phyloP scores from a whole-genome alignment of 345 rosid genomes.

The Gossypium rotundifolium region DNA sequence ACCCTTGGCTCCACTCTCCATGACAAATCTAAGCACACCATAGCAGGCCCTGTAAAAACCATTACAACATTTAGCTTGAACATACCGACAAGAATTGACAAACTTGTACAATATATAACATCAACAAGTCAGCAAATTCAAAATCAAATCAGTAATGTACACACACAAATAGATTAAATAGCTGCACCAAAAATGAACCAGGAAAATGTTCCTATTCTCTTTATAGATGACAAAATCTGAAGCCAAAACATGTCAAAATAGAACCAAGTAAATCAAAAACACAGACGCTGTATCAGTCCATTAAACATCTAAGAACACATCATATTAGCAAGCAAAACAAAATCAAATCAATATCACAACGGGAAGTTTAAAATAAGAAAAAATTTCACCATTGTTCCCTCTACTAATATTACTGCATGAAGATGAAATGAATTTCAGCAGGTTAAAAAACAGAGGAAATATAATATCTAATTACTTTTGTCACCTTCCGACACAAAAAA shows the following conservation, averaged over 20 bases:
- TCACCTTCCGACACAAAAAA: conserved; percentile 51
- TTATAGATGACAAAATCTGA: conserved; percentile 26
- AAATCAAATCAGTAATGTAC: no score
- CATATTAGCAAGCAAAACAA: no score
- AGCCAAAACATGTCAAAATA: background rate
- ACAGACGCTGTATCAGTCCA: background rate
- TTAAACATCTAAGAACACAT: background rate
- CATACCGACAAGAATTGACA: background rate
- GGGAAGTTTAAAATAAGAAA: background rate
- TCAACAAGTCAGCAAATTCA: background rate
- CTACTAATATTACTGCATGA: conserved; percentile 17
- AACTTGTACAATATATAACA: background rate
- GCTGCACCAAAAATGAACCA: background rate
- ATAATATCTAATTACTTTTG: conserved; percentile 15
- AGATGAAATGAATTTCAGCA: conserved; percentile 18
- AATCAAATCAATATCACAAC: background rate
- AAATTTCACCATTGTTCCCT: conserved; percentile 7
- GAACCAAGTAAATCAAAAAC: background rate
- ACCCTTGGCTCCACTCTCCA: conserved; percentile 95
- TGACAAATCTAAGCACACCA: conserved; percentile 73
- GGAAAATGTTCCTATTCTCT: conserved; percentile 20
- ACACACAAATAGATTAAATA: background rate
- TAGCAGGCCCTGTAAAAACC: conserved; percentile 60
- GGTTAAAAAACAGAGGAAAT: conserved; percentile 5
- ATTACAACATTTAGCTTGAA: background rate